phyloP scores from a whole-genome alignment of 768 basidiomycete genomes.

The Rhodotorula diobovata region DNA sequence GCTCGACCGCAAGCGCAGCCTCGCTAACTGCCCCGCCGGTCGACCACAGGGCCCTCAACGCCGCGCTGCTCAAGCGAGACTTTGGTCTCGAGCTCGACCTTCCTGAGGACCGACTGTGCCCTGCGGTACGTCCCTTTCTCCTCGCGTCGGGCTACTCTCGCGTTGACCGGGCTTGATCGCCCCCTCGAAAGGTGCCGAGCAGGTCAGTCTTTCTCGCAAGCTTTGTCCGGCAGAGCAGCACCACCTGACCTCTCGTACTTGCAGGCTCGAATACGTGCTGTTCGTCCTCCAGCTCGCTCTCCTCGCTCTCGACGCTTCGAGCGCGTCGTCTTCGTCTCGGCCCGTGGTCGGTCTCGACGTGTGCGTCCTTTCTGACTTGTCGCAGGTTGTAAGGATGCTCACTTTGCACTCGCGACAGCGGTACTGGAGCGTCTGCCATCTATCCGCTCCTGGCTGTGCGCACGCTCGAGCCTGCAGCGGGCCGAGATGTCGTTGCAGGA shows the following conservation, averaged over 20 bases:
- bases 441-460: conserved; percentile 73
- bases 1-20: too few species aligned
- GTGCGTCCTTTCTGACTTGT: not conserved
- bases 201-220: not conserved
- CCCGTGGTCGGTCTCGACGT: conserved; percentile 27
- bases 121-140: conserved; percentile 57
- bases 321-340: not conserved
- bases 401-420: conserved; percentile 48
- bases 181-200: conserved; percentile 23
- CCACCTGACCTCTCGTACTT: not conserved
- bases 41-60: conserved; percentile 66
- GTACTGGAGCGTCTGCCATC: conserved; percentile 85
- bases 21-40: too few species aligned
- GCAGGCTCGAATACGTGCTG: conserved; percentile 28
- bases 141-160: too few species aligned
- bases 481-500: not conserved
- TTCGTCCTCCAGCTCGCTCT: conserved; percentile 23
- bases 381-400: too few species aligned
- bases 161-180: not conserved
- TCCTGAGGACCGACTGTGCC: conserved; percentile 71
- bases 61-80: conserved; percentile 71
- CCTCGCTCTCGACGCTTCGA: not conserved
- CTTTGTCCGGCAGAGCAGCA: too few species aligned
- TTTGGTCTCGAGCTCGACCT: conserved; percentile 62
- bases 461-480: conserved; percentile 40